Conservation (phyloP, 2,329 filamentous ascomycete species). For the Fusarium continuum region DNA sequence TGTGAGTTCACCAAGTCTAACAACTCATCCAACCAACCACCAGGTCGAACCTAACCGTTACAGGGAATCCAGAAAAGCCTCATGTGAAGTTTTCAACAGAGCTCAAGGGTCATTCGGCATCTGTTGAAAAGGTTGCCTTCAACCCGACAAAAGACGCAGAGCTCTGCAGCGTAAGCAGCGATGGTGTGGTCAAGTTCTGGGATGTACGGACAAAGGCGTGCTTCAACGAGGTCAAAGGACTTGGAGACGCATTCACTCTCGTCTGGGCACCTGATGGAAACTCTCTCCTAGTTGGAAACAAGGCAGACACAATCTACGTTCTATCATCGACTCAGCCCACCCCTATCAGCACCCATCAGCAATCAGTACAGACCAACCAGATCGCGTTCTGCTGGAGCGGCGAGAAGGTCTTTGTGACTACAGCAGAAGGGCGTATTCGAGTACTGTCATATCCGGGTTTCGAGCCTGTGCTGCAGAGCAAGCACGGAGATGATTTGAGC, state of each 20-base stretch:
- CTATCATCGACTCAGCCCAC: slow-evolving; percentile 68
- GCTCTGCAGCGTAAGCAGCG: slow-evolving; percentile 76
- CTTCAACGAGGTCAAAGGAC: slow-evolving; percentile 72
- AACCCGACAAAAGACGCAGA: slow-evolving; percentile 81
- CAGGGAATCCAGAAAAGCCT: slow-evolving; percentile 79
- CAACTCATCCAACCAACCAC: too few relatives aligned
- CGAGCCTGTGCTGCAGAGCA: slow-evolving; percentile 62
- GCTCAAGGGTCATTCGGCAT: slow-evolving; percentile 71
- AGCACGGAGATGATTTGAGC: slow-evolving; percentile 54
- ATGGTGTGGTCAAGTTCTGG: slow-evolving; percentile 82
- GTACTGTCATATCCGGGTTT: slow-evolving; percentile 75
- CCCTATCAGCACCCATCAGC: slow-evolving; percentile 66
- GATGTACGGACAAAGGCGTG: slow-evolving; percentile 78
- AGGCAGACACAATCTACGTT: slow-evolving; percentile 70
- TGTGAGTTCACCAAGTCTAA: slow-evolving; percentile 58
- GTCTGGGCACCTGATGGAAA: slow-evolving; percentile 78
- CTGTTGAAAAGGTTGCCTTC: slow-evolving; percentile 80
- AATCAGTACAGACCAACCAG: slow-evolving; percentile 74
- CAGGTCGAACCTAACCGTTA: not conserved
- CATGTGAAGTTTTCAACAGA: slow-evolving; percentile 80
- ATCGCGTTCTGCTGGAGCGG: slow-evolving; percentile 79
- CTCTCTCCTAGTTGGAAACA: slow-evolving; percentile 76
- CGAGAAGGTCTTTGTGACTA: slow-evolving; percentile 74
- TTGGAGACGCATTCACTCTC: slow-evolving; percentile 74
- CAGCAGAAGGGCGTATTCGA: slow-evolving; percentile 74